Base-by-base conservation (phyloP, 768 basidiomycete genomes). In the Termitomyces sp. region DNA sequence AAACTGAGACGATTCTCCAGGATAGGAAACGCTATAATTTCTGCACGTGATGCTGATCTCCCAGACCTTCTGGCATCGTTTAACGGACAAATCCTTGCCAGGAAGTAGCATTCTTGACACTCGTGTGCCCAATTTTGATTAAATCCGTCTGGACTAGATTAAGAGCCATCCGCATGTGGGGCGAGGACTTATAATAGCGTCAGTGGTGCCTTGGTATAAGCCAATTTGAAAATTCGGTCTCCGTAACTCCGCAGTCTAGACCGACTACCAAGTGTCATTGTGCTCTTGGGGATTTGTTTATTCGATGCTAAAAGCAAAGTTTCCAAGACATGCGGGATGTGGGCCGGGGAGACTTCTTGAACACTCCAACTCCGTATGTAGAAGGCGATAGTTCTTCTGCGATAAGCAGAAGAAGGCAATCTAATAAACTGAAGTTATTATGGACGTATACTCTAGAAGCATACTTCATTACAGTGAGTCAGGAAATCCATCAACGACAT, bases 31-130 rank as follows among this genome's bases (percentile, higher is more conserved):
- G 63, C 45, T 42, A 54, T 46, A 52, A 22, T 31, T 22, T 41
- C 44, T 18, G 36, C 66, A 67, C 66, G 66, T 67, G 66, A 63
- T 18, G 33, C 58, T 56, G 55, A 62, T 58, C 37, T 53, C 51
- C 37, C 20, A 45, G 54, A 20, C 44, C 31, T 36, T 13, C 16
- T 46, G 31, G 45, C 34, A 46, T 37, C 45, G 33, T 56, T 47
- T 33, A 30, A 41, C 27, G 39, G 39, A 41, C 53, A 7, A 53
- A 42, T 30, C 39, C 44, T 36, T 54, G 54, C 56, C 51, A 49
- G 36, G 59, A 55, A 60, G 59, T 48, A 30, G 45, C 42, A 34
- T 37, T 45, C 37, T 42, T 57, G 41, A 50, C 51, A 46, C 33
- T 36, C 44, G 44, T 36, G 24, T 44, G 3, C 42, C 33, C 24